Base-by-base conservation (phyloP, 2,329 filamentous ascomycete species). In the Aspergillus oerlinghausenensis region DNA sequence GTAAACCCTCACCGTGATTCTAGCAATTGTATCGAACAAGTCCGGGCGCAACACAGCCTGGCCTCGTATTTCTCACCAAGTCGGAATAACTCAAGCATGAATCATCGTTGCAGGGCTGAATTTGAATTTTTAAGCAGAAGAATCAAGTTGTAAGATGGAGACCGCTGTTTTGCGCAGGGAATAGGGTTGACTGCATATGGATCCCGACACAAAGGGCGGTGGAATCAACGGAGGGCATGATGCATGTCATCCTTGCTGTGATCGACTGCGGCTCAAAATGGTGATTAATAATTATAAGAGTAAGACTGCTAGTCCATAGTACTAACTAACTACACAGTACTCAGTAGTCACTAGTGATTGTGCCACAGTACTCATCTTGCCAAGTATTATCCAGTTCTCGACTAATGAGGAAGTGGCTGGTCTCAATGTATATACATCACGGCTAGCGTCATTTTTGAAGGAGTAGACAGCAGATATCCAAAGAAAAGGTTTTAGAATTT, bases 161-260 rank as follows among this genome's bases (percentile, higher is more conserved):
- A 52, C 54, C 54, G 54, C 54, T 50, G 28, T 55, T 55, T 32
- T 26, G 9, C 32, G 42, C 42, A 29, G 17, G n/a, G 11, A 49
- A 55, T 52, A 52, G 54, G 54, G 54, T 55, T 55, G n/a, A 42
- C 3, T 49, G 54, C 49, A 52, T 52, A 52, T 29, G 29, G 40
- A 48, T 23, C 35, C 54, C 54, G 25, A 49, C 49, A 40, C 42
- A 55, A 55, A 55, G 54, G 54, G 54, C 54, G 54, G 54, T 55
- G 54, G 54, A 51, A 48, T 52, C 48, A 6, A 28, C 19, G 43
- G 23, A 47, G 21, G 6, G 21, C 4, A 14, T 6, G 43, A 47
- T 47, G 43, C 43, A 47, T 47, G 43, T 47, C 43, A 47, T 47
- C 43, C 43, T 23, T 47, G 43, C 23, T 25, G 23, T 11, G 43